Percentiles rank a stretch among this genome's conserved stretches.
Evolutionary conservation across 495 filamentous ascomycete species (phyloP).

Genomic region (Glonium stellatum): DNA sequence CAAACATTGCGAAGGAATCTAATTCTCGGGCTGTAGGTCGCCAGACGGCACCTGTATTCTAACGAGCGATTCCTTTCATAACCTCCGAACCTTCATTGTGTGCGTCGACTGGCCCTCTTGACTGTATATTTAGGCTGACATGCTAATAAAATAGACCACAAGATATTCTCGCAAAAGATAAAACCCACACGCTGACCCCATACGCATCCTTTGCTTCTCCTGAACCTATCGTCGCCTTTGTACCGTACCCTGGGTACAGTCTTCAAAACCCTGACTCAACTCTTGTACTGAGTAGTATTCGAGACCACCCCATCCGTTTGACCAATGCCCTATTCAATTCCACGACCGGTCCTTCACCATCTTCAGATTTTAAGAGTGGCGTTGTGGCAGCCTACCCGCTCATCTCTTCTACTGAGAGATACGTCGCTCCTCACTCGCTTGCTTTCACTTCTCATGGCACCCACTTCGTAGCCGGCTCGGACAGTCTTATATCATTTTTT

Average conservation of each 20-base stretch:
- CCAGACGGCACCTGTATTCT: slow-evolving; percentile 78
- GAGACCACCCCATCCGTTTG: slow-evolving; percentile 72
- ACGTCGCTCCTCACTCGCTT: slow-evolving; percentile 68
- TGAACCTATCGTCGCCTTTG: slow-evolving; percentile 63
- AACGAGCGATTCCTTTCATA: slow-evolving; percentile 63
- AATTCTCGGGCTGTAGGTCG: slow-evolving; percentile 37
- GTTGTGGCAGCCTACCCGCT: slow-evolving; percentile 59
- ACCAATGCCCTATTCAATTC: slow-evolving; percentile 45
- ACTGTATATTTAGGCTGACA: not conserved
- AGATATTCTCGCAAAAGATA: slow-evolving; percentile 56
- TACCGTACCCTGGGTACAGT: slow-evolving; percentile 66
- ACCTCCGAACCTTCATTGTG: slow-evolving; percentile 64
- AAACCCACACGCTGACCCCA: slow-evolving; percentile 45
- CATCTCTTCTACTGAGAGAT: slow-evolving; percentile 70
- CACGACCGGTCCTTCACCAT: not conserved
- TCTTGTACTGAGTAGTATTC: slow-evolving; percentile 56
- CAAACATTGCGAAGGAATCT: not conserved
- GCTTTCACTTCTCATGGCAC: slow-evolving; percentile 55
- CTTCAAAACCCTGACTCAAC: slow-evolving; percentile 61
- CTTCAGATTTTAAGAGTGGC: slow-evolving; percentile 30
- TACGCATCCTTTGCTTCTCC: slow-evolving; percentile 56
- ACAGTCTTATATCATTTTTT: slow-evolving; percentile 68
- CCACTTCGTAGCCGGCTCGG: slow-evolving; percentile 65
- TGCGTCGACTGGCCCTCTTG: slow-evolving; percentile 21
- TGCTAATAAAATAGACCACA: slow-evolving; percentile 43